Base-by-base conservation (phyloP, 1,284 basidiomycete genomes). In the Fomitopsis pinicola region DNA sequence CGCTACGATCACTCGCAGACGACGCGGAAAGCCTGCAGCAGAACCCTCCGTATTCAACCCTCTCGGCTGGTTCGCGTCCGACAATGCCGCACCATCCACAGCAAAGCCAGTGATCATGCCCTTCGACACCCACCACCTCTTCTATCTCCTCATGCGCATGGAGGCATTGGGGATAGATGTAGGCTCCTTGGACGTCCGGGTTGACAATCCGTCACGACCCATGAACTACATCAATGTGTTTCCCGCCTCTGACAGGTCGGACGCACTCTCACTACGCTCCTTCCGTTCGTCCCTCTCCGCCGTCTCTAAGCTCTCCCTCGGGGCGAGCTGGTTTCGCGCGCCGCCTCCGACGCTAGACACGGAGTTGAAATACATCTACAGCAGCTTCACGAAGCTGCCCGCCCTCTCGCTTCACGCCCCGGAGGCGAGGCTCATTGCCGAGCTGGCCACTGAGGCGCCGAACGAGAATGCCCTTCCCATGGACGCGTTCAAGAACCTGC, bases 311-410 rank as follows among this genome's bases (percentile, higher is more conserved):
- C 80, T 94, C 15, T 93, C 91, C 0, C 77, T 94, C 19, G 86
- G 88, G 38, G 77, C 74, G 15, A 79, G 82, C 55, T 92, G 88
- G 88, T 93, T 88, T 40, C 78, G 81, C 57, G 69, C 82, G 2
- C 79, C 85, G 59, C 83, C 82, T 35, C 82, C 80, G 9, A 82
- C 72, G 59, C 75, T 91, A 59, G 90, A 94, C 63, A 72, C 81
- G 3, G 88, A 94, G 68, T 83, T 95, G 74, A 93, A 88, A 72
- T 94, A 88, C 76, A 81, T 96, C 66, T 96, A 88, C 76, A 92
- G 92, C 71, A 84, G 87, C 70, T 92, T 95, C 76, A 96, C 92
- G 36, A 94, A 92, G 75, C 78, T 96, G 0, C 93, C 94, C 17
- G 87, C 92, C 2, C 79, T 97, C 42, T 77, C 78, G n/a, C 77